These are phyloP conservation scores for Geotrichum citri-aurantii DNA, from an alignment of 1,139 yeast species.

Conservation along the genomic window DNA sequence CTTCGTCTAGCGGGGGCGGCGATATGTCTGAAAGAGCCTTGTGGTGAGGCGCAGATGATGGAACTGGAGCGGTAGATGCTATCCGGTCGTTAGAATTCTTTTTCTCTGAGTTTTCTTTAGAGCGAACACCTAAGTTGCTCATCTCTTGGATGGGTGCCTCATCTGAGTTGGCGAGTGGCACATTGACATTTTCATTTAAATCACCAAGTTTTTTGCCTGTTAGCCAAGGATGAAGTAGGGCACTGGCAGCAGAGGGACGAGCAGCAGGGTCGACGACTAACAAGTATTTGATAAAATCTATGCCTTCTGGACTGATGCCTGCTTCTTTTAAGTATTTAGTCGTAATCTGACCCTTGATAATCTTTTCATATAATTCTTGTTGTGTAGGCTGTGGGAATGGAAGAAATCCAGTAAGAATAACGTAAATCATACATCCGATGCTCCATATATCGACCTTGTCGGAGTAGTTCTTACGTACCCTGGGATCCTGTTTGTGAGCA, in stretches of 20 bases:
- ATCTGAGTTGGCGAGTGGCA: neutral
- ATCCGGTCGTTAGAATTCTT: neutral
- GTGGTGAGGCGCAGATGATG: neutral
- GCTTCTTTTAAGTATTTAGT: constrained; percentile 69
- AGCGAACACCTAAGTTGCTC: constrained; percentile 5
- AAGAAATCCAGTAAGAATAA: constrained; percentile 80
- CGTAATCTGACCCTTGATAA: constrained; percentile 71
- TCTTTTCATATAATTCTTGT: constrained; percentile 71
- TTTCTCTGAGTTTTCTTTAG: neutral
- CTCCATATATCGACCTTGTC: constrained; percentile 96
- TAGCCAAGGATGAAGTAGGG: constrained; percentile 68
- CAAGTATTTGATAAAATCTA: constrained; percentile 61
- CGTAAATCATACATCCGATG: constrained; percentile 85
- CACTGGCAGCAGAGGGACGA: constrained; percentile 66
- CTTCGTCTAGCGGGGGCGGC: neutral
- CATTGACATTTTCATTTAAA: constrained; percentile 2
- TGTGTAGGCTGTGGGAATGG: constrained; percentile 94
- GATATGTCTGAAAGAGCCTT: neutral
- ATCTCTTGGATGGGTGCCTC: constrained; percentile 3
- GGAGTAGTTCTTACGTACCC: constrained; percentile 46
- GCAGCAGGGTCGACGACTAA: constrained; percentile 68
- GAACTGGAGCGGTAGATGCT: neutral
- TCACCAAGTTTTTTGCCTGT: neutral
- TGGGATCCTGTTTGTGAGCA: constrained; percentile 32
- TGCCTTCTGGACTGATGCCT: constrained; percentile 56